phyloP scores from a whole-genome alignment of 2,329 filamentous ascomycete species.

The Fusarium tjaetaba region DNA sequence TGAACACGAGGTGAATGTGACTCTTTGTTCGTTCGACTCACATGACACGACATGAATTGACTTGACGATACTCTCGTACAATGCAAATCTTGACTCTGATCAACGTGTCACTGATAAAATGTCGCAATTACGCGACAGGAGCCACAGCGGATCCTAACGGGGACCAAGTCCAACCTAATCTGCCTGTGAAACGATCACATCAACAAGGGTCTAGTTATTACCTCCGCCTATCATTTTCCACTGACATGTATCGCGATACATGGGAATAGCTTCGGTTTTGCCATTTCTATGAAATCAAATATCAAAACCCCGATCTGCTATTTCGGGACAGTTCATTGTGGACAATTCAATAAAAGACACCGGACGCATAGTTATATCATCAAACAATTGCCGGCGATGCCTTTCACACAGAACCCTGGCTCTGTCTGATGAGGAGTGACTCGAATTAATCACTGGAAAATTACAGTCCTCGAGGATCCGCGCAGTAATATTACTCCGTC shows the following conservation, averaged over 20 bases:
- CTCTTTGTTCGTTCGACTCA: neutral
- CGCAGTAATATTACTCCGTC: neutral
- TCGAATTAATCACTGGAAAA: neutral
- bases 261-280: constrained; percentile 17
- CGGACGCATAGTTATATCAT: neutral
- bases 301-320: neutral
- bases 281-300: no score
- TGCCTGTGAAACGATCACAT: constrained; percentile 24
- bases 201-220: constrained; percentile 4
- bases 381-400: neutral
- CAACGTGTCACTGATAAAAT: neutral
- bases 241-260: neutral
- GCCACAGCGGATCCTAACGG: constrained; percentile 9
- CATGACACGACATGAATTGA: neutral
- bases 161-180: constrained; percentile 21
- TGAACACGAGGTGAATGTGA: neutral
- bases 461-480: neutral
- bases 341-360: neutral
- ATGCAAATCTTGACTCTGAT: neutral
- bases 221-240: constrained; percentile 4
- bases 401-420: neutral
- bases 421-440: no score
- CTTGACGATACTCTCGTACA: neutral
- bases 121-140: neutral
- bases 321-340: neutral